Base-by-base conservation (phyloP, 2,329 filamentous ascomycete species). In the Paecilomyces sp. region DNA sequence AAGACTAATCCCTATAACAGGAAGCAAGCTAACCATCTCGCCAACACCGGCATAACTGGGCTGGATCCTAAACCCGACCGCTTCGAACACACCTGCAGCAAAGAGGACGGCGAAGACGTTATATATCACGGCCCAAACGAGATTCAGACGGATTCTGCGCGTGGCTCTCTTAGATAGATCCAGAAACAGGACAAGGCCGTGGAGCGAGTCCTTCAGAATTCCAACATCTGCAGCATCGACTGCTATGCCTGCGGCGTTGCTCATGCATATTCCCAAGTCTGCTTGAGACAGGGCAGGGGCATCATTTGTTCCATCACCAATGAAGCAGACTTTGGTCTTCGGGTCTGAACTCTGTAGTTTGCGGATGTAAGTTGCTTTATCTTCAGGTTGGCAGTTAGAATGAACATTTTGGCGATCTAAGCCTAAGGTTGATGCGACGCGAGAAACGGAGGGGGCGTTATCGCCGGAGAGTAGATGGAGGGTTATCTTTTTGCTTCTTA, bases 251-350 rank as follows among this genome's bases (percentile, higher is more conserved):
- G 81, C 85, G 3, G 80, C 78, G 59, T 77, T 80, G 60, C 82
- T 83, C 69, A 93, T 83, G 64, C 90, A 87, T 0, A 92, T 78
- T 30, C 90, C 90, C 30, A 93, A 82, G 5, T 82, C 83, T 1
- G 90, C 88, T 68, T 87, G 83, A 0, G 88, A 85, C 2, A 93
- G 79, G 0, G 90, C 90, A 2, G 85, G 80, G 0, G 90, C 88
- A 67, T 93, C 90, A 70, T 93, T 93, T 13, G 88, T 91, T 1
- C 90, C 90, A 65, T 93, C 90, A 34, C 90, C 90, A 56, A 84
- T 82, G 72, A 93, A 92, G 5, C 92, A 72, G 18, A 90, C 82
- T 24, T n/a, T 28, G 64, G 67, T n/a, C 61, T 55, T 41, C 63
- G 36, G 36, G 36, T 47, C 36, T 47, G 36, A 47, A 7, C 13